Percentiles rank a stretch among this genome's conserved stretches.
Conservation (phyloP, 1,284 basidiomycete species). For the Megacollybia platyphylla region DNA sequence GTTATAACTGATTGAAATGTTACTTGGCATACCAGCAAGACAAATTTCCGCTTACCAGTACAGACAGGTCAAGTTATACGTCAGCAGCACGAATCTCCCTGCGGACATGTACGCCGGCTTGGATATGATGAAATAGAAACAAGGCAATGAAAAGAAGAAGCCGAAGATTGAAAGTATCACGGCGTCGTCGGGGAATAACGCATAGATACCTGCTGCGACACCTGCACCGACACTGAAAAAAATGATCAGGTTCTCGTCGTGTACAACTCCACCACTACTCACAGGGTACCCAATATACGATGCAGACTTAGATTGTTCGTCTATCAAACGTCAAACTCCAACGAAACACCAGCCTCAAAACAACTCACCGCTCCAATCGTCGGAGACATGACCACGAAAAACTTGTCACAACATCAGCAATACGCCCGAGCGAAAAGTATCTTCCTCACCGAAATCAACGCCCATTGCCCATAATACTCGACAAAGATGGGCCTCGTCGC, state of each 20-base stretch:
- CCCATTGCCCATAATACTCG: conserved; percentile 86
- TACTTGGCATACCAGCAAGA: neutral
- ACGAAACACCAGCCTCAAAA: neutral
- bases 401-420: conserved; percentile 27
- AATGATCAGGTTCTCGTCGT: neutral
- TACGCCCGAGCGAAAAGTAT: neutral
- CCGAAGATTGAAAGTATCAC: conserved; percentile 73
- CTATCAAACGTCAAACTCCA: conserved; percentile 19
- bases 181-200: conserved; percentile 67
- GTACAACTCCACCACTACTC: conserved; percentile 14
- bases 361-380: conserved; percentile 69
- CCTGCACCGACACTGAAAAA: conserved; percentile 59
- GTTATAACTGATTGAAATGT: conserved; percentile 54
- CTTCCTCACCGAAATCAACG: conserved; percentile 70
- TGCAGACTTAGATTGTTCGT: conserved; percentile 76
- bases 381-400: conserved; percentile 82
- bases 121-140: conserved; percentile 84
- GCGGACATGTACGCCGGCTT: conserved; percentile 72
- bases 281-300: conserved; percentile 78
- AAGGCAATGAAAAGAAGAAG: conserved; percentile 85
- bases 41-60: conserved; percentile 39
- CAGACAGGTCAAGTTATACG: conserved; percentile 85
- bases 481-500: conserved; percentile 68
- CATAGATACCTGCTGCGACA: conserved; percentile 63
- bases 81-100: conserved; percentile 79